Evolutionary conservation across 352 stramenopile genomes (phyloP).

Genomic region (Globisporangium iwayamae): DNA sequence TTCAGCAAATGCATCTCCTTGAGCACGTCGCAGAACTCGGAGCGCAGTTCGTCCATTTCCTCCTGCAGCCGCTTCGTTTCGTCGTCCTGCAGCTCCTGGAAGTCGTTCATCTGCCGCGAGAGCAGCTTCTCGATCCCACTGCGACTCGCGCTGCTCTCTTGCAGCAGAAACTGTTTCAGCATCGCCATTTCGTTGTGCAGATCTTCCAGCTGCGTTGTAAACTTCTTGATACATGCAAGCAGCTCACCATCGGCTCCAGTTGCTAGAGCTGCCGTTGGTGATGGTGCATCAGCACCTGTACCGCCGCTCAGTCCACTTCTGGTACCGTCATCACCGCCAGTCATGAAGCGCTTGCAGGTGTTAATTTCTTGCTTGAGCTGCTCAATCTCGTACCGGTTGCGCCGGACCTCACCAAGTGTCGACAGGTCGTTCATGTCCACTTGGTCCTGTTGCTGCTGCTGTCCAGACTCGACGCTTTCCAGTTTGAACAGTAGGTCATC

Average conservation of each 20-base stretch:
- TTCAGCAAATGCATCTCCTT: conserved; percentile 70
- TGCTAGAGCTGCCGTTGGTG: background rate
- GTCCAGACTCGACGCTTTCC: conserved; percentile 24
- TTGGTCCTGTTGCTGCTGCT: conserved; percentile 13
- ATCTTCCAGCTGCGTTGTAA: conserved; percentile 40
- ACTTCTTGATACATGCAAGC: conserved; percentile 35
- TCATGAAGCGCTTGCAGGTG: conserved; percentile 17
- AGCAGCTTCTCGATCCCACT: conserved; percentile 50
- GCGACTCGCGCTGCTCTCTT: conserved; percentile 47
- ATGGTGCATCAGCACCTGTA: background rate
- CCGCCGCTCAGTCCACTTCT: conserved; percentile 4
- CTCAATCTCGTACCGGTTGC: conserved; percentile 24
- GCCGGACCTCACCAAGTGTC: conserved; percentile 9
- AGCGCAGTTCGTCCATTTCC: conserved; percentile 63
- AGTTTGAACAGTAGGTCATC: conserved; percentile 37
- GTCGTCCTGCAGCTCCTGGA: conserved; percentile 46
- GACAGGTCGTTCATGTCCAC: background rate
- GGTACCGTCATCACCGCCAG: conserved; percentile 7
- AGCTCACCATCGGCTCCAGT: conserved; percentile 15
- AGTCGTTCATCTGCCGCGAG: conserved; percentile 39
- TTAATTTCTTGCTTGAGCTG: conserved; percentile 24
- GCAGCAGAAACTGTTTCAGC: conserved; percentile 43
- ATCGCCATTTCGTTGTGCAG: conserved; percentile 49
- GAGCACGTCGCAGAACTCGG: conserved; percentile 57
- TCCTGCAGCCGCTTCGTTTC: conserved; percentile 49